These are phyloP conservation scores for Pestalotiopsis sp. DNA, from an alignment of 2,329 filamentous ascomycete species.

Conservation along the genomic window DNA sequence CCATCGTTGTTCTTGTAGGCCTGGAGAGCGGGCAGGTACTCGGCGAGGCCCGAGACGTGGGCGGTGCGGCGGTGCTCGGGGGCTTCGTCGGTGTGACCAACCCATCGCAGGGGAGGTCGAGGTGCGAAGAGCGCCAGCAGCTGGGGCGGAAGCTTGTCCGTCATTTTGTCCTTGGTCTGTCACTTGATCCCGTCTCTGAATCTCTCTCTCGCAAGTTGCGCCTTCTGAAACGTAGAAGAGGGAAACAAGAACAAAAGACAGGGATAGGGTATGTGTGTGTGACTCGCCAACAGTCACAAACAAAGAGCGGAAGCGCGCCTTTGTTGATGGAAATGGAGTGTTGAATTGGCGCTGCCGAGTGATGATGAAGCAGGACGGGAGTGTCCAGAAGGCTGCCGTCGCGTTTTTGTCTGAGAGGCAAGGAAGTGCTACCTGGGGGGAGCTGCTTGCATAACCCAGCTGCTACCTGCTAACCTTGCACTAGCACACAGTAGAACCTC, in stretches of 20 bases:
- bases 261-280: background rate
- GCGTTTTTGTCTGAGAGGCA: background rate
- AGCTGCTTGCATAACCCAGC: background rate
- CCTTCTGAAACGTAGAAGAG: background rate
- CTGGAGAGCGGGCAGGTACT: slow-evolving; percentile 73
- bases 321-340: background rate
- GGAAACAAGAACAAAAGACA: background rate
- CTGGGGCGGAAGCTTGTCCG: slow-evolving; percentile 92
- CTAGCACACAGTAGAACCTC: background rate
- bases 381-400: background rate
- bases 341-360: background rate
- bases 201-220: background rate
- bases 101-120: slow-evolving; percentile 87
- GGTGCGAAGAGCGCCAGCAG: slow-evolving; percentile 93
- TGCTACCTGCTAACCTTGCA: background rate
- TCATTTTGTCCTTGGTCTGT: slow-evolving; percentile 62
- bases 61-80: slow-evolving; percentile 81
- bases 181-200: background rate
- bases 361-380: background rate
- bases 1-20: slow-evolving; percentile 78
- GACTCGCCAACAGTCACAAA: slow-evolving; percentile 2
- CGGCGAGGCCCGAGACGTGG: slow-evolving; percentile 71
- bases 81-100: slow-evolving; percentile 80
- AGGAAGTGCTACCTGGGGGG: background rate
- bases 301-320: slow-evolving; percentile 1